Percentiles rank a stretch among this genome's conserved stretches.
These are phyloP conservation scores for Tephrocybe sp. DNA, from an alignment of 768 basidiomycete genomes.

Conservation along the genomic window DNA sequence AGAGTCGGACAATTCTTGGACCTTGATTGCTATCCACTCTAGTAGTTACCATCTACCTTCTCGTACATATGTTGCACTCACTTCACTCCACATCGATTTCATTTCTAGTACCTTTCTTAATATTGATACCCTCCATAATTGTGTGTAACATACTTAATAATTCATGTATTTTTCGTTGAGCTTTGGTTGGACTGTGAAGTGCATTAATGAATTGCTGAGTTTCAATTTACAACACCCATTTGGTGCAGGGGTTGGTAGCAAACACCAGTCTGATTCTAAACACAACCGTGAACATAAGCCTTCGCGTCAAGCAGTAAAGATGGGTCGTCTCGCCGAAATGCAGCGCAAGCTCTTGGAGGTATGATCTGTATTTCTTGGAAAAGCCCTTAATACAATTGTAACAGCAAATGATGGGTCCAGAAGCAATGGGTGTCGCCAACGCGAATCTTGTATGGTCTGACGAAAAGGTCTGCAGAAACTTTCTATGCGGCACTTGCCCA, in stretches of 20 bases:
- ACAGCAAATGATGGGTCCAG: conserved; percentile 99
- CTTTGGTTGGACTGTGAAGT: not conserved
- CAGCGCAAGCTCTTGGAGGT: conserved; percentile 85
- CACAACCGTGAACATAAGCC: conserved; percentile 18
- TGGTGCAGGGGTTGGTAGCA: conserved; percentile 8
- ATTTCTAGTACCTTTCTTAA: not conserved
- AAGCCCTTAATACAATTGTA: conserved; percentile 41
- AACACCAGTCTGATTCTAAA: conserved; percentile 15
- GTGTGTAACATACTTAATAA: conserved; percentile 1
- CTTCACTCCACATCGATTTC: too few species aligned
- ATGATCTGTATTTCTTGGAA: conserved; percentile 13
- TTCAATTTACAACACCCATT: conserved; percentile 3
- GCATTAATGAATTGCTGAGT: not conserved
- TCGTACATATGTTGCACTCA: too few species aligned
- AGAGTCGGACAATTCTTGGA: too few species aligned
- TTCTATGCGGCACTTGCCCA: conserved; percentile 97
- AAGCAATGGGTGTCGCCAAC: conserved; percentile 96
- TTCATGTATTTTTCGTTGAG: too few species aligned
- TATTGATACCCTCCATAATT: not conserved
- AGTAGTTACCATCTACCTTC: not conserved
- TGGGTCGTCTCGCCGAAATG: conserved; percentile 97
- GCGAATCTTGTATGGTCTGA: conserved; percentile 92
- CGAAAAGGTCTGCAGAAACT: conserved; percentile 98
- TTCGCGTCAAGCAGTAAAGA: conserved; percentile 31
- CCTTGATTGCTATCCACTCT: not conserved